Percentiles rank a stretch among this genome's conserved stretches.
These are phyloP conservation scores for Zasmidium cellare DNA, from an alignment of 2,329 filamentous ascomycete species.

Conservation along the genomic window DNA sequence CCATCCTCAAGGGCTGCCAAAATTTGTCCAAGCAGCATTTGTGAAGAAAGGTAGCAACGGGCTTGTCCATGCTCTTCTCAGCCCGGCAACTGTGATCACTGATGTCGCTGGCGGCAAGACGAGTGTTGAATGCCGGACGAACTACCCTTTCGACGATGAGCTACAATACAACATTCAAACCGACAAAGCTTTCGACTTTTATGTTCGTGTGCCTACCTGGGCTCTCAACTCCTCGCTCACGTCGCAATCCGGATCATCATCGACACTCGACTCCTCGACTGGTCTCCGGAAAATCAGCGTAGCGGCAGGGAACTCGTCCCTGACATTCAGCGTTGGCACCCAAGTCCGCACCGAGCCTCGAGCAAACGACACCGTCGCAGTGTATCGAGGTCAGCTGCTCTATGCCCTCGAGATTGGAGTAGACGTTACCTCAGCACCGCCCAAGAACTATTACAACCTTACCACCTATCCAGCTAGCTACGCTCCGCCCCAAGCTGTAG, in stretches of 20 bases:
- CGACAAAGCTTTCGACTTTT: conserved; percentile 41
- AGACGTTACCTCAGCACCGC: conserved; percentile 21
- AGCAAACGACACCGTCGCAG: conserved; percentile 41
- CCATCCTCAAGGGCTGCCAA: conserved; percentile 58
- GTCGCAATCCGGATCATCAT: background rate
- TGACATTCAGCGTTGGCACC: conserved; percentile 38
- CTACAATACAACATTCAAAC: conserved; percentile 44
- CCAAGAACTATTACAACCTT: conserved; percentile 20
- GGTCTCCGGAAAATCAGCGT: conserved; percentile 42
- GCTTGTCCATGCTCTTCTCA: conserved; percentile 53
- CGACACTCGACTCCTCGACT: conserved; percentile 34
- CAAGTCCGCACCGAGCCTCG: conserved; percentile 37
- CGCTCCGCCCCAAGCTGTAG: conserved; percentile 27
- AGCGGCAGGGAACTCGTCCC: conserved; percentile 33
- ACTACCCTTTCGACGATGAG: conserved; percentile 49
- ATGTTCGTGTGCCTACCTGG: conserved; percentile 50
- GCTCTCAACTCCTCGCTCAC: conserved; percentile 22
- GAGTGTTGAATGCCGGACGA: conserved; percentile 48
- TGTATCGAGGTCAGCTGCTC: conserved; percentile 38
- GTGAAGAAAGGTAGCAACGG: conserved; percentile 44
- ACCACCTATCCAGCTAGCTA: conserved; percentile 8
- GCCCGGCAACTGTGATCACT: conserved; percentile 46
- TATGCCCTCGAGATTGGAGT: conserved; percentile 37
- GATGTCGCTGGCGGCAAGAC: conserved; percentile 41
- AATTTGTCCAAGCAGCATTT: conserved; percentile 53